Evolutionary conservation across 1,139 yeast species (phyloP).

Genomic region (Candida sp.): DNA sequence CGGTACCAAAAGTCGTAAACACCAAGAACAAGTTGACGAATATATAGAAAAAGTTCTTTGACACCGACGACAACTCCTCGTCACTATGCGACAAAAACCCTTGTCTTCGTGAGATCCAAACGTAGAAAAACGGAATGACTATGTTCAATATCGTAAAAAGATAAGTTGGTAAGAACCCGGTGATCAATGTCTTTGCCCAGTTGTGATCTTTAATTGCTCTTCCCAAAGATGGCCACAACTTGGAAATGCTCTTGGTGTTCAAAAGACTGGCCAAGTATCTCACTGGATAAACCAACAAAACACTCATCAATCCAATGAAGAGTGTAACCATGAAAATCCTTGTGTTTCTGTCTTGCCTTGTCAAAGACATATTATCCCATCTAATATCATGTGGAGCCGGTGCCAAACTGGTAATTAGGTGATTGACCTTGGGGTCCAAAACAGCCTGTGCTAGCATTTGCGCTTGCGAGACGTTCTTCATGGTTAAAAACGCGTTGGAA

Average conservation of each 20-base stretch:
- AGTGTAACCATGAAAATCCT: conserved; percentile 68
- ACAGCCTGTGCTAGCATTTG: conserved; percentile 93
- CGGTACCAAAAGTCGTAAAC: conserved; percentile 82
- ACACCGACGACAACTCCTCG: conserved; percentile 75
- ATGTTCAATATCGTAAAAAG: conserved; percentile 76
- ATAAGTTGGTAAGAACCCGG: conserved; percentile 80
- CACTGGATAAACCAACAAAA: conserved; percentile 75
- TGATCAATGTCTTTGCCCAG: conserved; percentile 65
- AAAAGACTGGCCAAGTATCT: conserved; percentile 74
- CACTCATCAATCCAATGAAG: conserved; percentile 64
- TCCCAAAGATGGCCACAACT: conserved; percentile 77
- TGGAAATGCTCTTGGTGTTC: conserved; percentile 68
- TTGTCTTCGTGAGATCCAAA: conserved; percentile 68
- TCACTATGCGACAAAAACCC: conserved; percentile 84
- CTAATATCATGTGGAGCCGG: conserved; percentile 90
- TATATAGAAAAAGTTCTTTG: conserved; percentile 83
- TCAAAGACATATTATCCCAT: conserved; percentile 76
- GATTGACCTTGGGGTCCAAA: conserved; percentile 77
- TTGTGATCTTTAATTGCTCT: conserved; percentile 59
- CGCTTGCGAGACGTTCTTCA: conserved; percentile 86
- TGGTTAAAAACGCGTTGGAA: conserved; percentile 75
- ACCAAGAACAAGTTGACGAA: conserved; percentile 86
- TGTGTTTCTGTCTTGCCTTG: conserved; percentile 57
- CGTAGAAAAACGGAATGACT: conserved; percentile 75
- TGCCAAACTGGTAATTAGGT: conserved; percentile 73